These are phyloP conservation scores for Phytophthora lateralis DNA, from an alignment of 352 stramenopile species.

Conservation along the genomic window DNA sequence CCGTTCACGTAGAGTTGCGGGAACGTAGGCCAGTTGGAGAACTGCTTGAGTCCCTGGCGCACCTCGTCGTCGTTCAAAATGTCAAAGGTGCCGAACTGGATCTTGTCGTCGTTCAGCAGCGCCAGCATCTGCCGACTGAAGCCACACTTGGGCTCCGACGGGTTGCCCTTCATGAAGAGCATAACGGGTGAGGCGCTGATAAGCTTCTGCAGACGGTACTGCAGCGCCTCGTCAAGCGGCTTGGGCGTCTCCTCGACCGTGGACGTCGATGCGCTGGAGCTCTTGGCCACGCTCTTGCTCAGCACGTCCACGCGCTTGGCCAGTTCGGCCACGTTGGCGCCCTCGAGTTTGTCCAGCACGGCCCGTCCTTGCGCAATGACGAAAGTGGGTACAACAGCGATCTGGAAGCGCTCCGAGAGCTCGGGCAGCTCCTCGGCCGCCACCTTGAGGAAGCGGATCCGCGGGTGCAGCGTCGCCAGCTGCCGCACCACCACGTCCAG, in stretches of 20 bases:
- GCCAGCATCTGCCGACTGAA: conserved; percentile 95
- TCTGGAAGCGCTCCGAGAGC: conserved; percentile 87
- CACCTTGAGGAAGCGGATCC: conserved; percentile 87
- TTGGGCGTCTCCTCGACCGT: conserved; percentile 27
- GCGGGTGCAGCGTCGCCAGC: conserved; percentile 80
- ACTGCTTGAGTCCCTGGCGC: conserved; percentile 96
- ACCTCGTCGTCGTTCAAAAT: conserved; percentile 97
- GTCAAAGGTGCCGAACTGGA: conserved; percentile 96
- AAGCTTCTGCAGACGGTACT: conserved; percentile 84
- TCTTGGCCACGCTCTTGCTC: conserved; percentile 84
- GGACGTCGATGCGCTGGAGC: conserved; percentile 30
- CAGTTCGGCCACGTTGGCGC: conserved; percentile 82
- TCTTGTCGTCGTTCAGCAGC: conserved; percentile 92
- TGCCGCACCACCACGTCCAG: conserved; percentile 87
- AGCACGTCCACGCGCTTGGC: conserved; percentile 85
- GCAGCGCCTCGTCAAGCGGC: conserved; percentile 64
- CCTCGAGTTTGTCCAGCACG: conserved; percentile 85
- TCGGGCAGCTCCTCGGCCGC: conserved; percentile 84
- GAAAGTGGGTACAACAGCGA: conserved; percentile 95
- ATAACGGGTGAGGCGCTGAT: conserved; percentile 92
- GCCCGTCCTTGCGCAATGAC: conserved; percentile 81
- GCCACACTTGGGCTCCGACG: conserved; percentile 94
- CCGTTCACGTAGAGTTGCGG: conserved; percentile 99
- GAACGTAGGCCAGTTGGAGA: conserved; percentile 98
- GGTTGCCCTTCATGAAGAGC: conserved; percentile 99